phyloP scores from a whole-genome alignment of 192 early-diverging fungal species.

The Kappamyces sp. region DNA sequence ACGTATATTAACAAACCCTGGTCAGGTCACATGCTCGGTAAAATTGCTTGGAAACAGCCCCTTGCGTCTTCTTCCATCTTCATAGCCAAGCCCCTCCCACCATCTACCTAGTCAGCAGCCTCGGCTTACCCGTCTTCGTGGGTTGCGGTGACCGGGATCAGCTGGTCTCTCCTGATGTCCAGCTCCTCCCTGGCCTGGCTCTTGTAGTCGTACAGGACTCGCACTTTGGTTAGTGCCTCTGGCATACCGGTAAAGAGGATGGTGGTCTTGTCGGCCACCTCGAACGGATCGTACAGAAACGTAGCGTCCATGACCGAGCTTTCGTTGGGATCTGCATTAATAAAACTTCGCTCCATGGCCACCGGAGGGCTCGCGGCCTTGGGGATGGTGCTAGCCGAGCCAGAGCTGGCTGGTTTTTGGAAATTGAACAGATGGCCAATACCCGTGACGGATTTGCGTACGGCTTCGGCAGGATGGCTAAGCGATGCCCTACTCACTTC shows the following conservation, averaged over 20 bases:
- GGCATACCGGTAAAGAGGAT: constrained; percentile 34
- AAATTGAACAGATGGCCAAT: too few species aligned
- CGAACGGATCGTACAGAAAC: constrained; percentile 45
- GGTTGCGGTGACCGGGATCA: constrained; percentile 45
- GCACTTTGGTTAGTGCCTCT: constrained; percentile 22
- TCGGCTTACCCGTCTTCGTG: constrained; percentile 49
- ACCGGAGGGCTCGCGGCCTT: too few species aligned
- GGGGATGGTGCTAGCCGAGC: too few species aligned
- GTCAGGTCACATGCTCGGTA: constrained; percentile 19
- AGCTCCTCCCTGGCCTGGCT: constrained; percentile 48
- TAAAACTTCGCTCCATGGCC: too few species aligned
- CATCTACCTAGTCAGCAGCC: constrained; percentile 24
- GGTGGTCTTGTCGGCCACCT: constrained; percentile 29
- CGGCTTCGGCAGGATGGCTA: too few species aligned
- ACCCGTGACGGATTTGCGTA: too few species aligned
- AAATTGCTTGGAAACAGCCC: constrained; percentile 53
- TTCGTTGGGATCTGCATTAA: constrained; percentile 3
- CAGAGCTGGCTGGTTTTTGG: too few species aligned
- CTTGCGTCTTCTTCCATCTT: constrained; percentile 31
- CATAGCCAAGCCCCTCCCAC: constrained; percentile 42
- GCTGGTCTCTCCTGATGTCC: constrained; percentile 35
- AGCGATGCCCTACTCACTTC: too few species aligned
- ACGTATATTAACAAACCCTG: background rate
- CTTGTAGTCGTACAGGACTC: constrained; percentile 44
- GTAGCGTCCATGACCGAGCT: constrained; percentile 21